Evolutionary conservation across 768 basidiomycete species (phyloP), one percentile per base, ranked within the genome.

Genomic region (Naganishia vishniacii): DNA sequence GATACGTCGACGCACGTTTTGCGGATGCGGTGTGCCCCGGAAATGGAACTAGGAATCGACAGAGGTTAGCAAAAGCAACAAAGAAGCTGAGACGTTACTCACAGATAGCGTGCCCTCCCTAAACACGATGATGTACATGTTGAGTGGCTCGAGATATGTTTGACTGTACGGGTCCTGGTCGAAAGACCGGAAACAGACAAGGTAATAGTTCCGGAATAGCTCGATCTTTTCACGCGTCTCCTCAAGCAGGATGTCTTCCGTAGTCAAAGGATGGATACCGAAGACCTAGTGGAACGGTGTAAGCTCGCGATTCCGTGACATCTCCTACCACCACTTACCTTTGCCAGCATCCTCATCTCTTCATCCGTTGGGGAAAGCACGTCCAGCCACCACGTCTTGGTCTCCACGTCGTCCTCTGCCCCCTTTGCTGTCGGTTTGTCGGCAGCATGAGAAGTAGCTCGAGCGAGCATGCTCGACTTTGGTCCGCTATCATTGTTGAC

Each of bases 61-160:
- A 18, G 18, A 26, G 26, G 41, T 40, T 23, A 56, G 62, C 5
- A 12, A 37, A 1, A 20, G 16, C 15, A n/a, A 12, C 9, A 15
- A 7, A 48, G 4, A 34, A 40, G 12, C 31, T 9, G 28, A 26
- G 37, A 25, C 40, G 37, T 53, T 15, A 82, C 87, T 72, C 71
- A 95, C 93, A 9, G 91, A 95, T 51, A 98, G 80, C 1, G 86
- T 97, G 18, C 95, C 95, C 76, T 98, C 95, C 25, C 94, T 84
- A 80, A 99, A 97, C 51, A 99, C 95, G 70, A 98, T 89, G 70
- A 99, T 94, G 79, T 99, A 99, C 94, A 97, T 98, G 79, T 99
- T 99, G 68, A 98, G 81, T 16, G 95, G 95, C 76, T 99, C 94
- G 48, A 99, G 85, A 77, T 98, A 87, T 1, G 92, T 98, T 18